Evolutionary conservation across 768 basidiomycete species (phyloP).

Genomic region (Hortiboletus campestris): DNA sequence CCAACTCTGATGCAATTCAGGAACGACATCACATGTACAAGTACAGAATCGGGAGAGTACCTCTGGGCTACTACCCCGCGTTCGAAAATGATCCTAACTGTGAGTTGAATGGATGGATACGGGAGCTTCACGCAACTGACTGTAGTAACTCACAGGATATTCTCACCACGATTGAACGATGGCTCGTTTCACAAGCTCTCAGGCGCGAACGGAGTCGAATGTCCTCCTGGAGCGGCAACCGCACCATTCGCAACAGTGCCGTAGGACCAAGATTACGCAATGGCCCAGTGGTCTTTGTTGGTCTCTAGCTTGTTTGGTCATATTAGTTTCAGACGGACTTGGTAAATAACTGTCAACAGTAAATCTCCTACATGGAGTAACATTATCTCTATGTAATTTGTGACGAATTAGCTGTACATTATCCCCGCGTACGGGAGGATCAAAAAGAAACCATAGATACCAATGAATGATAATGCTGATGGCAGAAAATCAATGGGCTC

Average conservation of each 20-base stretch:
- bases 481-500: conserved; percentile 11
- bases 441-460: neutral
- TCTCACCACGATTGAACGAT: conserved; percentile 24
- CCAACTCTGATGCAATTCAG: conserved; percentile 20
- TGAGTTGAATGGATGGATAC: conserved; percentile 6
- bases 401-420: neutral
- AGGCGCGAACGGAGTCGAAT: conserved; percentile 16
- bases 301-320: conserved; percentile 5
- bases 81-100: conserved; percentile 18
- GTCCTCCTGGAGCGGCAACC: neutral
- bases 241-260: conserved; percentile 12
- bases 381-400: neutral
- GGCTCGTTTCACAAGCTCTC: conserved; percentile 20
- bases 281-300: neutral
- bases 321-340: conserved; percentile 16
- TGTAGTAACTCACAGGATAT: conserved; percentile 24
- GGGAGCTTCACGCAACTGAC: neutral
- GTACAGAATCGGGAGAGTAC: conserved; percentile 14
- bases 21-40: conserved; percentile 9
- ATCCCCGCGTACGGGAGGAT: no score
- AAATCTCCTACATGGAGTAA: neutral
- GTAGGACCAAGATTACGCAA: conserved; percentile 29
- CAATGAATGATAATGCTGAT: neutral
- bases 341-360: conserved; percentile 19
- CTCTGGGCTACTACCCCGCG: conserved; percentile 20